These are phyloP conservation scores for Rubia tinctorum DNA, from an alignment of 305 asterid species.

Conservation along the genomic window DNA sequence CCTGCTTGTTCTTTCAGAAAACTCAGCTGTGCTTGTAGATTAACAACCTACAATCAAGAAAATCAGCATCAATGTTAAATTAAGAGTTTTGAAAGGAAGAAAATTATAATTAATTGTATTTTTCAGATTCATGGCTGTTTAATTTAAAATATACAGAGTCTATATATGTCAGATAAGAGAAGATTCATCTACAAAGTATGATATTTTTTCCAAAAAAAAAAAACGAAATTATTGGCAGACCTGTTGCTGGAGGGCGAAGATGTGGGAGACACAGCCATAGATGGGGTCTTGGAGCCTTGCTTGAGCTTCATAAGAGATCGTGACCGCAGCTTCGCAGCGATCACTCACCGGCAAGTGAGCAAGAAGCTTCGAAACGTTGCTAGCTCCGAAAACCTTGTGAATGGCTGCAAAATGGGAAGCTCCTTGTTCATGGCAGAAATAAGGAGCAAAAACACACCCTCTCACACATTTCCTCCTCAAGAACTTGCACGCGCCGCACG, in stretches of 20 bases:
- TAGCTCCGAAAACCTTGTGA: constrained; percentile 94
- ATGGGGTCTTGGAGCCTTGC: constrained; percentile 96
- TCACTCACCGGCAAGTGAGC: constrained; percentile 71
- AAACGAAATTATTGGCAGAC: constrained; percentile 20
- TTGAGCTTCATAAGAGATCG: constrained; percentile 93
- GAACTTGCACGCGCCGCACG: constrained; percentile 98
- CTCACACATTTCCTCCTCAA: constrained; percentile 87
- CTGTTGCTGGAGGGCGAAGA: constrained; percentile 97
- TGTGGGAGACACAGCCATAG: constrained; percentile 96
- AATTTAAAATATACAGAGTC: neutral
- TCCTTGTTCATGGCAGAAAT: constrained; percentile 92
- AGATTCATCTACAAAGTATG: neutral
- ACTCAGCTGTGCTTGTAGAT: constrained; percentile 77
- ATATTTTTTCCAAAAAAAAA: no score
- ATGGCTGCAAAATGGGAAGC: constrained; percentile 88
- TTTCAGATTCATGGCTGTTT: neutral
- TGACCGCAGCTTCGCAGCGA: constrained; percentile 83
- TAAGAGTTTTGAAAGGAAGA: neutral
- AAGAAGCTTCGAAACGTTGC: constrained; percentile 87
- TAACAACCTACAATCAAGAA: constrained; percentile 51
- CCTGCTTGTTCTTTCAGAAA: constrained; percentile 75
- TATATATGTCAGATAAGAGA: neutral
- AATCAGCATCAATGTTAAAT: neutral
- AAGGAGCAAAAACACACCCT: constrained; percentile 96
- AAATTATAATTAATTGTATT: neutral